Base-by-base conservation (phyloP, 2,329 filamentous ascomycete species). In the Penicillium vulpinum region DNA sequence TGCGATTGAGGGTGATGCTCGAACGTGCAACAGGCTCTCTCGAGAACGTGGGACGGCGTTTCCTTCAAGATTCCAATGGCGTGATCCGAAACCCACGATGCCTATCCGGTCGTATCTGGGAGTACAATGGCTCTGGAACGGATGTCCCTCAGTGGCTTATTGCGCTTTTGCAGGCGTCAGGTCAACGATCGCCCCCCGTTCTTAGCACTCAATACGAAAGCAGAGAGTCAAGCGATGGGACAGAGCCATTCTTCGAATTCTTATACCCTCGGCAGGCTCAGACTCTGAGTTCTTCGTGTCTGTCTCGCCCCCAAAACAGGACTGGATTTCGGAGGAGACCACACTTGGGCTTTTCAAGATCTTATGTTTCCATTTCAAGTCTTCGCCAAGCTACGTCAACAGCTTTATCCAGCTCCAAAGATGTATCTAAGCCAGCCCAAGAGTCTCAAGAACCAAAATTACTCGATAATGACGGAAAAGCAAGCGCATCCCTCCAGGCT, bases 11-110 rank as follows among this genome's bases (percentile, higher is more conserved):
- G 75, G 78, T 75, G 70, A 81, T 81, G 79, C 78, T 81, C 68
- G 79, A 81, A 77, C 78, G 79, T 69, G 75, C 78, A 64, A 73
- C 76, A 58, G 73, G 77, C 73, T 79, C 75, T 68, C 72, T 81
- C 69, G 78, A 81, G 70, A 77, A 72, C 73, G 78, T 77, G 67
- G 77, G 78, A 66, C 73, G 77, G 70, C 74, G 75, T 72, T 68
- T 80, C 60, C 68, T 78, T 59, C 73, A 72, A 61, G 72, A 75
- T 60, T 64, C 75, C 51, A 73, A 74, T 58, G 67, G 68, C 54
- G 68, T 70, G n/a, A 62, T 77, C 63, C 73, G 75, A 61, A 70
- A 67, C 49, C 65, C 63, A 59, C 68, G 69, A 46, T 63, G 69
- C n/a, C 62, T 78, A 15, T 70, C 70, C 59, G 66, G 70, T 24